Percentiles rank a stretch among this genome's conserved stretches.
Conservation (phyloP, 129 eudicot species). For the Centrapalus pauciflorus region DNA sequence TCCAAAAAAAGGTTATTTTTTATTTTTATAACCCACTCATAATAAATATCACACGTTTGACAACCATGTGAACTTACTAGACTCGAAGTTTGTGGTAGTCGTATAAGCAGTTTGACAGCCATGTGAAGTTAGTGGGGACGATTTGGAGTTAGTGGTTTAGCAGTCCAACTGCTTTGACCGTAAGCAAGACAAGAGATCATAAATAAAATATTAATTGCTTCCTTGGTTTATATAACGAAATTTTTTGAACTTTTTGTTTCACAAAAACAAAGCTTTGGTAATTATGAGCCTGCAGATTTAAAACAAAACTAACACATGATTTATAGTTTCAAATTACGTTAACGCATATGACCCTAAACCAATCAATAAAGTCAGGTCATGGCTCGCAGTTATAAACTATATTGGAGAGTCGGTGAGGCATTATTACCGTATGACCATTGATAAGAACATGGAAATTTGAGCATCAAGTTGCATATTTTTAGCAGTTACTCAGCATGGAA, state of each 20-base stretch:
- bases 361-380: too few species aligned
- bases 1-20: too few species aligned
- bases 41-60: background rate
- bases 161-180: conserved; percentile 30
- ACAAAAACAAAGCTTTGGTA: background rate
- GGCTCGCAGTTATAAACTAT: too few species aligned
- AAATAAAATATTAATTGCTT: background rate
- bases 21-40: too few species aligned
- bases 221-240: background rate
- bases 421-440: background rate
- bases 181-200: conserved; percentile 4
- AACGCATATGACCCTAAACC: too few species aligned
- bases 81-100: background rate
- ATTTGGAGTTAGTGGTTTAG: conserved; percentile 17
- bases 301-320: too few species aligned
- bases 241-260: background rate
- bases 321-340: too few species aligned
- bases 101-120: background rate
- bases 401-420: too few species aligned
- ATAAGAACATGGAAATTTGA: conserved; percentile 6
- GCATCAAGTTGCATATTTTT: conserved; percentile 1
- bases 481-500: conserved; percentile 1
- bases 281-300: too few species aligned
- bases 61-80: too few species aligned
- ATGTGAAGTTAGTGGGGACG: conserved; percentile 17